A percentile compares a stretch with the other conserved stretches of the same genome.
These are phyloP conservation scores for Teratosphaeria pseudoeucalypti DNA, from an alignment of 2,329 filamentous ascomycete species.

Conservation along the genomic window DNA sequence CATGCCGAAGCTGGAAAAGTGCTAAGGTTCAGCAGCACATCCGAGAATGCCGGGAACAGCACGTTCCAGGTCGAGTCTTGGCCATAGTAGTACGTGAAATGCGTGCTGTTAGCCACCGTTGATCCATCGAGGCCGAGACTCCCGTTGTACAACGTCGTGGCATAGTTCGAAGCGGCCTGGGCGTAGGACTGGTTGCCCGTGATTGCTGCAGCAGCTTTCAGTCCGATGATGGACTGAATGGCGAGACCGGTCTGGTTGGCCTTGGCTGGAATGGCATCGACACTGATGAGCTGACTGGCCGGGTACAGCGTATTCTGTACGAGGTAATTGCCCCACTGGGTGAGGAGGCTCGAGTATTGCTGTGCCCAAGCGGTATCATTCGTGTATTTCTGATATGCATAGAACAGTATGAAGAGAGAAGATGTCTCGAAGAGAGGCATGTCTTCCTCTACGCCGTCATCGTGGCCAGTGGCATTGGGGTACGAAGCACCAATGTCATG, in stretches of 20 bases:
- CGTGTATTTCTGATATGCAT: slow-evolving; percentile 47
- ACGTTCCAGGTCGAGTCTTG: slow-evolving; percentile 25
- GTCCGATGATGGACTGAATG: slow-evolving; percentile 20
- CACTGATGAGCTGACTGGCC: slow-evolving; percentile 45
- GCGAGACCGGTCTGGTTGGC: slow-evolving; percentile 33
- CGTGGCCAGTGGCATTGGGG: slow-evolving; percentile 19
- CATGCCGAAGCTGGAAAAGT: slow-evolving; percentile 26
- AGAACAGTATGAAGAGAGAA: slow-evolving; percentile 44
- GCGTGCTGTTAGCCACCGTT: slow-evolving; percentile 18
- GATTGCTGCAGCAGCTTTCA: slow-evolving; percentile 30
- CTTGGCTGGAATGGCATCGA: slow-evolving; percentile 45
- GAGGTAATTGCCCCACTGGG: slow-evolving; percentile 45
- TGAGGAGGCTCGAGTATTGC: slow-evolving; percentile 40
- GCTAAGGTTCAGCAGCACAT: slow-evolving; percentile 34
- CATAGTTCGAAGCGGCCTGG: slow-evolving; percentile 8
- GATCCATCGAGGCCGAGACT: slow-evolving; percentile 13
- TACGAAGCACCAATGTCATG: slow-evolving; percentile 18
- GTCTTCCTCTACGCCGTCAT: slow-evolving; percentile 34
- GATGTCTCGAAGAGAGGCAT: slow-evolving; percentile 39
- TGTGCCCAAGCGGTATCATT: slow-evolving; percentile 39
- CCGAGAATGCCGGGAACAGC: slow-evolving; percentile 44
- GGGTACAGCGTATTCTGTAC: slow-evolving; percentile 43
- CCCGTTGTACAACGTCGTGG: slow-evolving; percentile 12
- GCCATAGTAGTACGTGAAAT: slow-evolving; percentile 39
- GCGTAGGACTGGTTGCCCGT: slow-evolving; percentile 39